Evolutionary conservation across 2,329 filamentous ascomycete species (phyloP), one percentile per base, ranked within the genome.

Genomic region (Pseudocercospora vitis): DNA sequence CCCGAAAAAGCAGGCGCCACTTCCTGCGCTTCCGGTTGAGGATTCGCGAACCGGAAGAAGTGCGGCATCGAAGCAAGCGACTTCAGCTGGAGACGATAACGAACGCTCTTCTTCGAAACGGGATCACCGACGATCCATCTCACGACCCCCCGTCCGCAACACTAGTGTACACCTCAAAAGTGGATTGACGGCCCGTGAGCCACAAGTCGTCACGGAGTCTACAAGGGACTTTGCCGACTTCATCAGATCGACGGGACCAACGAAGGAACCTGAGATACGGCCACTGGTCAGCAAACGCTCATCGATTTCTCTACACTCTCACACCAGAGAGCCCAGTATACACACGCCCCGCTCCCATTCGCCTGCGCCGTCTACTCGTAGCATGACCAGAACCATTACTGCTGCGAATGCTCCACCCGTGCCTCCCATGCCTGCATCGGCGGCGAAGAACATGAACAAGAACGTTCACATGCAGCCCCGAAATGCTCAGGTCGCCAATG

Each of bases 211-310:
- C 7, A 77, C 79, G 4, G 87, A 91, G 57, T 89, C 89, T 0
- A 82, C 87, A 7, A 79, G 84, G 40, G 91, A 96, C 64, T 89
- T 96, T 73, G 88, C 90, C 18, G 87, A 95, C 55, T 96, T 96
- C 68, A 89, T 95, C 65, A 86, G 89, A 55, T 88, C 87, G 0
- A 95, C 90, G 24, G 90, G 89, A 1, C 88, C 92, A 63, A 53
- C 64, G 59, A 55, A 63, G 46, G 68, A 70, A 53, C 60, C 54
- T 44, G 55, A 58, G 29, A 50, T 52, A 37, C 45, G 50, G 18
- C 58, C 60, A 18, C 51, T 64, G 35, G 44, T 59, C 46, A 61
- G 53, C 29, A 60, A 59, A 31, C 50, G 59, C 14, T 67, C 66
- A 11, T 59, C 58, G 5, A 60, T 64, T 4, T 67, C 63, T 4